Conservation (phyloP, 306 rosid species). For the Arachis stenosperma region DNA sequence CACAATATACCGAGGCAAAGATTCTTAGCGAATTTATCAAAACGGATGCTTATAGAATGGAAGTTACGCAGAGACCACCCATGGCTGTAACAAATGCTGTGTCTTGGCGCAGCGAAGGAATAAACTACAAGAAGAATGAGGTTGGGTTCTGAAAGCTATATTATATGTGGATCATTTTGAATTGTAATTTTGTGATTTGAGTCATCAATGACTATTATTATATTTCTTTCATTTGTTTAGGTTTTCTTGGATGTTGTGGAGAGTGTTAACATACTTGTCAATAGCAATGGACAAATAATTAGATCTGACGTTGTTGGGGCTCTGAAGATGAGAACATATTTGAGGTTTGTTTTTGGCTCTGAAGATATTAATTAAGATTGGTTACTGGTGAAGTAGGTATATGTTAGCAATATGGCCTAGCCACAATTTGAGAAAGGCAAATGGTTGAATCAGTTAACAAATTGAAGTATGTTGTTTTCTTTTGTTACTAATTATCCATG, state of each 20-base stretch:
- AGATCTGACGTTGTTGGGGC: slow-evolving; percentile 99
- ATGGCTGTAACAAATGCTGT: slow-evolving; percentile 99
- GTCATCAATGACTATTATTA: slow-evolving; percentile 29
- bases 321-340: slow-evolving; percentile 96
- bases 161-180: not conserved
- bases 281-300: slow-evolving; percentile 97
- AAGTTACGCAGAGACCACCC: slow-evolving; percentile 95
- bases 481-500: slow-evolving; percentile 16
- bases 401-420: slow-evolving; percentile 24
- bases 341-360: slow-evolving; percentile 62
- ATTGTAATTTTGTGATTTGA: slow-evolving; percentile 16
- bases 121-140: slow-evolving; percentile 95
- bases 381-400: slow-evolving; percentile 33
- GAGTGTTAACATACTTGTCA: slow-evolving; percentile 97
- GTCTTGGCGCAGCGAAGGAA: slow-evolving; percentile 99
- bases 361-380: slow-evolving; percentile 34
- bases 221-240: slow-evolving; percentile 47
- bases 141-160: slow-evolving; percentile 45
- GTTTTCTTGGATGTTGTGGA: slow-evolving; percentile 99
- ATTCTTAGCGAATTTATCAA: slow-evolving; percentile 97
- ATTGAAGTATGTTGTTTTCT: slow-evolving; percentile 21
- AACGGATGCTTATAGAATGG: slow-evolving; percentile 99
- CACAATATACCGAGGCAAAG: slow-evolving; percentile 94
- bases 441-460: slow-evolving; percentile 1
- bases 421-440: slow-evolving; percentile 10